Base-by-base conservation (phyloP, 2,329 filamentous ascomycete species). In the Aspergillus awamori region DNA sequence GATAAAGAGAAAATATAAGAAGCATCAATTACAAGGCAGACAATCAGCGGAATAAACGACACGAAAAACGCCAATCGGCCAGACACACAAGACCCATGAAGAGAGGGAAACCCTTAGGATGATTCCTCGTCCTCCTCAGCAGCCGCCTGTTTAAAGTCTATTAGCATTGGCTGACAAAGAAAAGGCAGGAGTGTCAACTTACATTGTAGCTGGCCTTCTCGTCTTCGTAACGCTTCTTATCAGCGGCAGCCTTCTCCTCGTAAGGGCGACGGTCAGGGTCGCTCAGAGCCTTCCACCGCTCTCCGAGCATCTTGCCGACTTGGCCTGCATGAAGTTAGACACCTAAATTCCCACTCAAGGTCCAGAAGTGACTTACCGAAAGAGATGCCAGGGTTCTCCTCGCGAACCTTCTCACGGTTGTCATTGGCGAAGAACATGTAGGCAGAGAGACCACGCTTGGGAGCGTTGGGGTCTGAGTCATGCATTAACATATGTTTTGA, bases 341-440 rank as follows among this genome's bases (percentile, higher is more conserved):
- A 45, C 41, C 26, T 30, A 51, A n/a, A 28, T 10, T 52, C 38
- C 47, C 11, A 36, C 7, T 2, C 5, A 47, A 36, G 11, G 15
- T 41, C 33, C n/a, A 33, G 17, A 5, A 20, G 28, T 36, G 77
- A 33, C 86, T 70, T 86, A 89, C 92, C 95, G 82, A 99, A 99
- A 71, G 90, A 90, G 83, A 98, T 97, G 73, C 93, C 94, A 41
- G 94, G 94, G 86, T 98, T 98, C 82, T 98, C 94, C 79, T 97
- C 93, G 73, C 95, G 92, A 72, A 99, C 95, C 80, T 95, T 96
- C 78, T 98, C 94, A 72, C 95, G 93, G 83, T 97, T 92, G 83
- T 98, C 95, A 77, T 98, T 98, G 87, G 95, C 95, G 80, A 98
- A 99, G 90, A 98, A 98, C 95, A 99, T 99, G 88, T 99, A 99